Evolutionary conservation across 1,284 basidiomycete genomes (phyloP).

Genomic region (Heliocybe sulcata): DNA sequence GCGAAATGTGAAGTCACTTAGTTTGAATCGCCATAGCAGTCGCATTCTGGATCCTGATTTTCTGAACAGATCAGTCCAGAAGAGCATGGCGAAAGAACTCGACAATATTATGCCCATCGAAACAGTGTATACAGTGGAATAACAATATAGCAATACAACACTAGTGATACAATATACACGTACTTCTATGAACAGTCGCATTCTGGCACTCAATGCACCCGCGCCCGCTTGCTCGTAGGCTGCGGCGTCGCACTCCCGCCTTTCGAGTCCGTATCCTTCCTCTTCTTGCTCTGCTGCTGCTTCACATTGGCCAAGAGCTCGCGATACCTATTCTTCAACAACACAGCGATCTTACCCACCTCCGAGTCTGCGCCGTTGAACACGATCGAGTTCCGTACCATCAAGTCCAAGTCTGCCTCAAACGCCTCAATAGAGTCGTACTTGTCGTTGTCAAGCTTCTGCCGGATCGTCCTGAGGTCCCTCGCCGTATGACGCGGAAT

Average conservation of each 20-base stretch:
- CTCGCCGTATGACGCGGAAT: conserved; percentile 83
- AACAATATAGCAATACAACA: not conserved
- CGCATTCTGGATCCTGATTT: too few species aligned
- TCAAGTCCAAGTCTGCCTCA: conserved; percentile 78
- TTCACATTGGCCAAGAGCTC: conserved; percentile 44
- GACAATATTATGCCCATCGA: not conserved
- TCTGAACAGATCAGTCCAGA: too few species aligned
- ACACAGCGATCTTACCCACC: conserved; percentile 56
- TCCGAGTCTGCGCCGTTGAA: conserved; percentile 83
- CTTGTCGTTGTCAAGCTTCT: conserved; percentile 77
- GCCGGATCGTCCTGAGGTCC: conserved; percentile 79
- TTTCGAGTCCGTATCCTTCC: conserved; percentile 50
- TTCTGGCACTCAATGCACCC: conserved; percentile 26
- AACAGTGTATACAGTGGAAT: not conserved
- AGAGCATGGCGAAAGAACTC: too few species aligned
- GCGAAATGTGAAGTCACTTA: too few species aligned
- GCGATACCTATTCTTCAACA: conserved; percentile 40
- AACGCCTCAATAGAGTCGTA: conserved; percentile 75
- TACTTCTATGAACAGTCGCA: not conserved
- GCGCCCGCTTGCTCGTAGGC: conserved; percentile 56
- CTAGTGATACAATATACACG: conserved; percentile 6
- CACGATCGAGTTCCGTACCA: conserved; percentile 79
- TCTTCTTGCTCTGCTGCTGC: conserved; percentile 44
- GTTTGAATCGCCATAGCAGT: too few species aligned
- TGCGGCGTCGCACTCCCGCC: conserved; percentile 42